phyloP scores from a whole-genome alignment of 129 eudicot genomes.

The Helianthus tuberosus region DNA sequence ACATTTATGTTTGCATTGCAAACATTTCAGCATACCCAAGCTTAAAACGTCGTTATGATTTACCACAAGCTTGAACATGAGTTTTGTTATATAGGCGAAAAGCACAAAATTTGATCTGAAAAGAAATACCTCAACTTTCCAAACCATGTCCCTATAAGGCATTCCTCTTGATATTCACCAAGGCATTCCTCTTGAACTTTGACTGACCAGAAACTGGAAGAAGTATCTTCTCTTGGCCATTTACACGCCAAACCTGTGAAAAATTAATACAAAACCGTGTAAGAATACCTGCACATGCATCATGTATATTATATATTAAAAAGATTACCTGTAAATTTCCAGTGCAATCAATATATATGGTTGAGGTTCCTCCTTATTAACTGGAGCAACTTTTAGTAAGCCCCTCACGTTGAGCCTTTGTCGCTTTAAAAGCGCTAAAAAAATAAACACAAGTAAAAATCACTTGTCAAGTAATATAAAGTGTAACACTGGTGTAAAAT shows the following conservation, averaged over 20 bases:
- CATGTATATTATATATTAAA: constrained; percentile 12
- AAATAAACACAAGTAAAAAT: constrained; percentile 22
- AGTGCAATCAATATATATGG: constrained; percentile 53
- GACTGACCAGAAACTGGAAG: constrained; percentile 68
- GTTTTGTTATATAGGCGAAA: not conserved
- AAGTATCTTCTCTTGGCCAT: constrained; percentile 66
- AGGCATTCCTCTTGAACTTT: constrained; percentile 91
- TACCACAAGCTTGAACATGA: too few species aligned
- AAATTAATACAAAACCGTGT: constrained; percentile 6
- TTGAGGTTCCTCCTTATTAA: constrained; percentile 76
- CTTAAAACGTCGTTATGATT: too few species aligned
- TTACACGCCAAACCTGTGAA: constrained; percentile 91
- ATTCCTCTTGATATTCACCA: constrained; percentile 81
- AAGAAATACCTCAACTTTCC: constrained; percentile 72
- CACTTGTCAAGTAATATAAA: constrained; percentile 18
- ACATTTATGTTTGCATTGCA: too few species aligned
- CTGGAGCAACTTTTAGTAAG: constrained; percentile 74
- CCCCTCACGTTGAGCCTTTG: constrained; percentile 95
- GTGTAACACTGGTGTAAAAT: not conserved
- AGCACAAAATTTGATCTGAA: not conserved
- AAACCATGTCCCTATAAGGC: constrained; percentile 87
- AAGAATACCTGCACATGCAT: constrained; percentile 13
- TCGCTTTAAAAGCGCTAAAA: constrained; percentile 77
- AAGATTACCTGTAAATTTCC: constrained; percentile 75
- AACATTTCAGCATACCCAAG: too few species aligned